Evolutionary conservation across 768 basidiomycete genomes (phyloP).

Genomic region (Kwoniella botswanensis): DNA sequence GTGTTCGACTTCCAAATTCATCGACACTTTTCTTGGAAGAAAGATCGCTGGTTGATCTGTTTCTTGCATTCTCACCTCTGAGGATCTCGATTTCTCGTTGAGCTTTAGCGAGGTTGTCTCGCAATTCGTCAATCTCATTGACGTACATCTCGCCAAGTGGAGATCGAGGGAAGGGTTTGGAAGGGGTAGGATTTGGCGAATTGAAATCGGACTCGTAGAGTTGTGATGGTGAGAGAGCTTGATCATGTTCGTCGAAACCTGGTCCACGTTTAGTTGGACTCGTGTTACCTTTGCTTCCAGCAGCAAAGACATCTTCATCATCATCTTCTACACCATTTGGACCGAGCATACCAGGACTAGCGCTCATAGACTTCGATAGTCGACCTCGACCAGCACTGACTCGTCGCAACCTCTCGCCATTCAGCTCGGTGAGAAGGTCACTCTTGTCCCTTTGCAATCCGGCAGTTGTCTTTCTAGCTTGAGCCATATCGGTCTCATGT

Average conservation of each 20-base stretch:
- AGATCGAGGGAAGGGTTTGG: slow-evolving; percentile 43
- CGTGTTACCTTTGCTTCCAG: slow-evolving; percentile 43
- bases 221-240: slow-evolving; percentile 50
- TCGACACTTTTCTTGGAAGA: slow-evolving; percentile 22
- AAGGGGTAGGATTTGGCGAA: slow-evolving; percentile 52
- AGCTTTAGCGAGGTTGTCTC: slow-evolving; percentile 46
- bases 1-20: slow-evolving; percentile 34
- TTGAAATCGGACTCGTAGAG: slow-evolving; percentile 56
- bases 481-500: slow-evolving; percentile 93
- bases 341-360: slow-evolving; percentile 44
- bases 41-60: slow-evolving; percentile 16
- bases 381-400: slow-evolving; percentile 39
- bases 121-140: slow-evolving; percentile 52
- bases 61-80: slow-evolving; percentile 28
- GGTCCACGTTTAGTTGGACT: slow-evolving; percentile 52
- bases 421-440: slow-evolving; percentile 81
- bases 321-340: slow-evolving; percentile 48
- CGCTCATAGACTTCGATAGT: slow-evolving; percentile 36
- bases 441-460: slow-evolving; percentile 88
- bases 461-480: slow-evolving; percentile 83
- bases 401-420: slow-evolving; percentile 59
- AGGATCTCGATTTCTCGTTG: slow-evolving; percentile 49
- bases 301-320: slow-evolving; percentile 59
- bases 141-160: slow-evolving; percentile 55
- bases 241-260: slow-evolving; percentile 55